Conservation (phyloP, 2,329 filamentous ascomycete genomes). For the Aspergillus fischeri region DNA sequence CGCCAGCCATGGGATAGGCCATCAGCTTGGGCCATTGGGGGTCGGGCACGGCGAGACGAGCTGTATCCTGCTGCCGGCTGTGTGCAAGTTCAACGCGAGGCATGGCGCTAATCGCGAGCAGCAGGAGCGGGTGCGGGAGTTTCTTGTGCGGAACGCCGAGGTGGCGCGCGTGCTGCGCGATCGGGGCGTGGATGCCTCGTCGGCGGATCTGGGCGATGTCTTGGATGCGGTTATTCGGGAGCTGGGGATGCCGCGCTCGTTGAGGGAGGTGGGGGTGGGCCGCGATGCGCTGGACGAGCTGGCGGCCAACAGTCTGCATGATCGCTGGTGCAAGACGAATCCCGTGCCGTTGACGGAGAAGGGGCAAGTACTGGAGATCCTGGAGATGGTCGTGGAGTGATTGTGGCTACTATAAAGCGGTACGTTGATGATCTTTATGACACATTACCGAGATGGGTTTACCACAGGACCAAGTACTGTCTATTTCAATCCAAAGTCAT, state of each 20-base stretch:
- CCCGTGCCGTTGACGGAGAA: constrained; percentile 47
- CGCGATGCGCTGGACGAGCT: constrained; percentile 47
- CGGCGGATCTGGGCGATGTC: constrained; percentile 48
- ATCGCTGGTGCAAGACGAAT: constrained; percentile 50
- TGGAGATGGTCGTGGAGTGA: constrained; percentile 38
- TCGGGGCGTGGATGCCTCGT: constrained; percentile 22
- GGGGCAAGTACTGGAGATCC: constrained; percentile 50
- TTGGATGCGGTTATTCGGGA: constrained; percentile 50
- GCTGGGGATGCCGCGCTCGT: constrained; percentile 51
- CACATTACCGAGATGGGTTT: not conserved
- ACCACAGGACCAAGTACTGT: constrained; percentile 1
- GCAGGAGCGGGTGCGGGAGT: constrained; percentile 39
- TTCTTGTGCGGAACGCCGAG: constrained; percentile 37
- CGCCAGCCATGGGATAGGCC: constrained; percentile 51
- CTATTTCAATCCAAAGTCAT: not conserved
- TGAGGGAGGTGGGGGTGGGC: constrained; percentile 50
- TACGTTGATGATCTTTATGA: not conserved
- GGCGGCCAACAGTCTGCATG: constrained; percentile 48
- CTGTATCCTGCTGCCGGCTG: constrained; percentile 52
- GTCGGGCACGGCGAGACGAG: constrained; percentile 60
- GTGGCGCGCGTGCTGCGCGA: constrained; percentile 35
- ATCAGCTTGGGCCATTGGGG: constrained; percentile 52
- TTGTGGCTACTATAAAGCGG: not conserved
- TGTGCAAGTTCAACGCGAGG: constrained; percentile 53
- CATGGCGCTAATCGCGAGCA: constrained; percentile 41